A percentile compares a stretch with the other conserved stretches of the same genome.
Conservation (phyloP, 1,284 basidiomycete species). For the Leccinum griseonigrum region DNA sequence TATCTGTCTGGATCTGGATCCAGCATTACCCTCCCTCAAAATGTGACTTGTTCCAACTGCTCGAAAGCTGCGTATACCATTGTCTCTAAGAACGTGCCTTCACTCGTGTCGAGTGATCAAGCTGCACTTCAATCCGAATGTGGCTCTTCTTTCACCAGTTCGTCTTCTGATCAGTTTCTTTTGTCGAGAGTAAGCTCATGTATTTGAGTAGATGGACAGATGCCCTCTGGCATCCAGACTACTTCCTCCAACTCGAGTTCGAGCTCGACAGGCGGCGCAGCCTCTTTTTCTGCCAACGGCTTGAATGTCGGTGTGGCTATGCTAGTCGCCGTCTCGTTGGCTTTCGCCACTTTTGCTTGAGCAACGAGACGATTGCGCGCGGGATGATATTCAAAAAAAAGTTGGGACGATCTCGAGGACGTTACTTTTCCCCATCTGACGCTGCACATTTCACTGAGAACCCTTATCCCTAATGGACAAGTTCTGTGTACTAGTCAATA, state of each 20-base stretch:
- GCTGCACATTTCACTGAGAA: not conserved
- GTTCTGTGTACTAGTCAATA: not conserved
- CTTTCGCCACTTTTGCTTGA: constrained; percentile 37
- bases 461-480: constrained; percentile 3
- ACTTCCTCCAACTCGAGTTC: constrained; percentile 31
- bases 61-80: constrained; percentile 44
- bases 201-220: constrained; percentile 37
- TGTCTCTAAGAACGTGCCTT: constrained; percentile 31
- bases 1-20: constrained; percentile 3
- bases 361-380: not conserved
- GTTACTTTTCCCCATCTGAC: not conserved
- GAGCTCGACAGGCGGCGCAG: constrained; percentile 29
- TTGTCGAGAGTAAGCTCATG: not conserved
- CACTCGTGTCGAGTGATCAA: constrained; percentile 20
- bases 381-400: not conserved
- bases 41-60: constrained; percentile 46
- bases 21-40: constrained; percentile 25
- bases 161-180: constrained; percentile 11
- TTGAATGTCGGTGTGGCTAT: constrained; percentile 24
- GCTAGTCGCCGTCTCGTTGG: constrained; percentile 33
- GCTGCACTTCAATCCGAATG: constrained; percentile 31
- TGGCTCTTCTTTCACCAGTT: constrained; percentile 45
- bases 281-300: constrained; percentile 20
- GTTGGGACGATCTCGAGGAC: not conserved
- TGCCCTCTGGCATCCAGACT: constrained; percentile 38